Conservation (phyloP, 495 filamentous ascomycete species). For the Hyphodiscus hymeniophilus region DNA sequence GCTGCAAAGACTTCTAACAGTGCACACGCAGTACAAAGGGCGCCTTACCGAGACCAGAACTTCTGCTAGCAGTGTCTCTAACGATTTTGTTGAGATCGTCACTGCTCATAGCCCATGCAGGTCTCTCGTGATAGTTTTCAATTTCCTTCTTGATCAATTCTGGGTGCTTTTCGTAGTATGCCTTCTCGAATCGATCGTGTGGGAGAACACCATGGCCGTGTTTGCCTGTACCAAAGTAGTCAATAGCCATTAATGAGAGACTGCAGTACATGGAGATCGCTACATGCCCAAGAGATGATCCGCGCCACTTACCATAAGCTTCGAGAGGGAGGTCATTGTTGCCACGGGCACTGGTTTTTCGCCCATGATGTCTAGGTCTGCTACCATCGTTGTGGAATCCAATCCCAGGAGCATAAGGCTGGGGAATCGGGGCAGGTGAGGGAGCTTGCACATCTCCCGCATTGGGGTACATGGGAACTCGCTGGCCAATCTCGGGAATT, state of each 20-base stretch:
- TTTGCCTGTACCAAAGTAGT: slow-evolving; percentile 62
- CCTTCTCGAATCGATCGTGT: slow-evolving; percentile 70
- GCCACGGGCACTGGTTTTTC: slow-evolving; percentile 44
- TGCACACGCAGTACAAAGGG: background rate
- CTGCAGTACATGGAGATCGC: background rate
- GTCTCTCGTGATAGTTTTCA: slow-evolving; percentile 46
- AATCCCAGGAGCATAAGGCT: slow-evolving; percentile 43
- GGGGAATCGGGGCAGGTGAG: slow-evolving; percentile 62
- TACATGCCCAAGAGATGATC: background rate
- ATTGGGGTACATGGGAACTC: slow-evolving; percentile 90
- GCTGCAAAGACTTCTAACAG: background rate
- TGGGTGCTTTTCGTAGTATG: slow-evolving; percentile 86
- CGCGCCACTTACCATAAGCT: slow-evolving; percentile 18
- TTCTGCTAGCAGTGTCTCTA: slow-evolving; percentile 55
- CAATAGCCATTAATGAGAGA: slow-evolving; percentile 42
- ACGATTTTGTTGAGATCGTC: slow-evolving; percentile 91
- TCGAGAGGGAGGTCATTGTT: slow-evolving; percentile 23
- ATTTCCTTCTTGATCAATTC: slow-evolving; percentile 68
- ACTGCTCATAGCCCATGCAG: slow-evolving; percentile 82
- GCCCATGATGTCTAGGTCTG: slow-evolving; percentile 52
- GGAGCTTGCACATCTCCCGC: slow-evolving; percentile 97
- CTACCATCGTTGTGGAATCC: slow-evolving; percentile 46
- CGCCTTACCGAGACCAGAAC: slow-evolving; percentile 48
- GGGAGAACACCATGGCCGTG: slow-evolving; percentile 69
- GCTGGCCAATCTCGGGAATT: slow-evolving; percentile 81